Percentiles rank a stretch among this genome's conserved stretches.
These are phyloP conservation scores for Neurospora sp. DNA, from an alignment of 495 filamentous ascomycete species.

Conservation along the genomic window DNA sequence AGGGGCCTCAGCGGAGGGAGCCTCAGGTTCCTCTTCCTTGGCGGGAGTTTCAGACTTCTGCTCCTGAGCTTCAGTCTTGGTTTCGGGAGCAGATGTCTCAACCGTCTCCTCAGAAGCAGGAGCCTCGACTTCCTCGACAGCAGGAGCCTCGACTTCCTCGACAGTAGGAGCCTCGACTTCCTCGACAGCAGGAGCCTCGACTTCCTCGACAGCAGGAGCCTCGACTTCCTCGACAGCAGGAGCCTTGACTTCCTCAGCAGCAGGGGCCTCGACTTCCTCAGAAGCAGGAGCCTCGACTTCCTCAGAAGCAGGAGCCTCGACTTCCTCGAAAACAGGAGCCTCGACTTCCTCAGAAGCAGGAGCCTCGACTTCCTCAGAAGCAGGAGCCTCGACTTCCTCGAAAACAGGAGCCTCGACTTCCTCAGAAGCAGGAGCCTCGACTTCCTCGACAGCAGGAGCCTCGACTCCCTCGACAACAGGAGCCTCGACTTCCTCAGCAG, in stretches of 20 bases:
- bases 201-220: not conserved
- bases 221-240: conserved; percentile 1
- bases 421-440: not conserved
- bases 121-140: not conserved
- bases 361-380: not conserved
- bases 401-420: not conserved
- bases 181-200: not conserved
- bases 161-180: not conserved
- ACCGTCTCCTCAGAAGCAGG: not conserved
- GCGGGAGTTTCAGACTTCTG: not conserved
- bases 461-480: not conserved
- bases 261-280: not conserved
- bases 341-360: not conserved
- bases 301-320: not conserved
- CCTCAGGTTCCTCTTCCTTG: not conserved
- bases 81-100: not conserved
- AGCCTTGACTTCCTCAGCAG: not conserved
- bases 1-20: not conserved
- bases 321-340: not conserved
- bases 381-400: not conserved
- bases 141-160: not conserved
- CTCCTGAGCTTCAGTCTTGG: not conserved
- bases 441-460: not conserved
- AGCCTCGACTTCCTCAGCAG: not conserved
- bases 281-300: not conserved